phyloP scores from a whole-genome alignment of 1,284 basidiomycete species.

The Moesziomyces globuligerus region DNA sequence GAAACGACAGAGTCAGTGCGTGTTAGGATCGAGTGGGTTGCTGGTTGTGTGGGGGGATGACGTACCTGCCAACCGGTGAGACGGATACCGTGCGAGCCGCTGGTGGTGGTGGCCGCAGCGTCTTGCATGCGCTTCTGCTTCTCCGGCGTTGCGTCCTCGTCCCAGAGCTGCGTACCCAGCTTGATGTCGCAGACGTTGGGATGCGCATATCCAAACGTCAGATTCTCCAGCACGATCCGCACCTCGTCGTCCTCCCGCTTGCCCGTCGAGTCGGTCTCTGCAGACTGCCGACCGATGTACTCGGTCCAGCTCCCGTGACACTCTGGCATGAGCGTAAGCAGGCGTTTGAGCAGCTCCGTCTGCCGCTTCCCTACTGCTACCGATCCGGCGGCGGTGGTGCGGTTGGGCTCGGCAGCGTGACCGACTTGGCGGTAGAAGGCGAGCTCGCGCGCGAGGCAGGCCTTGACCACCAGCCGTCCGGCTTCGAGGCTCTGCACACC shows the following conservation, averaged over 20 bases:
- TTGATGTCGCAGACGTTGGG: slow-evolving; percentile 92
- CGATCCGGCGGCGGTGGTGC: no score
- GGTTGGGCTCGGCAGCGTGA: no score
- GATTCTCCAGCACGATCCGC: slow-evolving; percentile 82
- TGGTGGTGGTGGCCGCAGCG: slow-evolving; percentile 78
- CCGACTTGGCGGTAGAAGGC: slow-evolving; percentile 83
- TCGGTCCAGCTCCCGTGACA: slow-evolving; percentile 37
- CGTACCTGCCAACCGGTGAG: slow-evolving; percentile 89
- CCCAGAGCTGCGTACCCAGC: slow-evolving; percentile 84
- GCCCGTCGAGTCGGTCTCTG: slow-evolving; percentile 36
- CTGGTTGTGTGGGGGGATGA: slow-evolving; percentile 4
- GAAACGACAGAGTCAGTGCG: background rate
- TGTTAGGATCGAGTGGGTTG: background rate
- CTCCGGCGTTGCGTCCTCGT: slow-evolving; percentile 76
- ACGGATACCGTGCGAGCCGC: slow-evolving; percentile 78
- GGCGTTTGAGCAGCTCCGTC: slow-evolving; percentile 11
- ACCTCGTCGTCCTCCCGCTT: slow-evolving; percentile 66
- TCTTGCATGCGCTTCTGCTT: slow-evolving; percentile 83
- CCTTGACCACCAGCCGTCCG: slow-evolving; percentile 85
- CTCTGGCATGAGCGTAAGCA: slow-evolving; percentile 42
- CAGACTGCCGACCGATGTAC: slow-evolving; percentile 5
- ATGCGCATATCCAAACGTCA: slow-evolving; percentile 77
- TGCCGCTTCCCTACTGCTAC: no score
- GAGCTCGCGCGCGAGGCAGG: slow-evolving; percentile 77
- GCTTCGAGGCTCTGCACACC: slow-evolving; percentile 78